phyloP scores from a whole-genome alignment of 495 filamentous ascomycete genomes.

The Aspergillus cristatus region DNA sequence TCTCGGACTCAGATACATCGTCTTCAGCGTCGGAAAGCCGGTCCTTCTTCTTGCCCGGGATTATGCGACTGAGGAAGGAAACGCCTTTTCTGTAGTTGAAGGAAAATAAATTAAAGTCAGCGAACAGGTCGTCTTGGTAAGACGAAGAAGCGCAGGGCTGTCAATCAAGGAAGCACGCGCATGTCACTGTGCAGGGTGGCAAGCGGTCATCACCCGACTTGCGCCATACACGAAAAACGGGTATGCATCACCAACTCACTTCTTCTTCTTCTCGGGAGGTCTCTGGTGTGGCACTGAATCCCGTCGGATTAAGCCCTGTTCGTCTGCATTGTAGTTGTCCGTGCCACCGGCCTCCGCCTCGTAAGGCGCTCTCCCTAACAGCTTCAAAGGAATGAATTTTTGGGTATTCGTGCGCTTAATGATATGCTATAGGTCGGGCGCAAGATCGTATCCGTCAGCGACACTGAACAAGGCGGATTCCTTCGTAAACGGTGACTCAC shows the following conservation, averaged over 20 bases:
- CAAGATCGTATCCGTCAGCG: slow-evolving; percentile 10
- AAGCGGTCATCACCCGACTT: no score
- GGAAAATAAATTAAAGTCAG: slow-evolving; percentile 1
- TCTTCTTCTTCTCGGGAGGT: slow-evolving; percentile 43
- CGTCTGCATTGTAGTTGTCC: slow-evolving; percentile 30
- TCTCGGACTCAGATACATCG: slow-evolving; percentile 63
- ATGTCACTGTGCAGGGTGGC: no score
- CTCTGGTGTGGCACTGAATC: slow-evolving; percentile 39
- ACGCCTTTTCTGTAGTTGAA: slow-evolving; percentile 62
- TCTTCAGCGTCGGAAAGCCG: slow-evolving; percentile 46
- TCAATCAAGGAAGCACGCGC: no score
- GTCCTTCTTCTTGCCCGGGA: slow-evolving; percentile 64
- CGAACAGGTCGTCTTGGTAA: neutral
- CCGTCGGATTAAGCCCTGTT: slow-evolving; percentile 25
- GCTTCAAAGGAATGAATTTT: slow-evolving; percentile 55
- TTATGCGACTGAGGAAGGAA: slow-evolving; percentile 88
- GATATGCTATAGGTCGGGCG: slow-evolving; percentile 52
- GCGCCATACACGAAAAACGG: neutral
- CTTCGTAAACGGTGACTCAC: slow-evolving; percentile 23
- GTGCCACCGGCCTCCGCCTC: slow-evolving; percentile 44
- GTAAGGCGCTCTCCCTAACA: slow-evolving; percentile 48
- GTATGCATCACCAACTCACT: slow-evolving; percentile 36
- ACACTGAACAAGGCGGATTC: neutral
- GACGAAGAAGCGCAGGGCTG: slow-evolving; percentile 1
- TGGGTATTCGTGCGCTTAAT: slow-evolving; percentile 74